These are phyloP conservation scores for Quercus rubra DNA, from an alignment of 306 rosid species.

Conservation along the genomic window DNA sequence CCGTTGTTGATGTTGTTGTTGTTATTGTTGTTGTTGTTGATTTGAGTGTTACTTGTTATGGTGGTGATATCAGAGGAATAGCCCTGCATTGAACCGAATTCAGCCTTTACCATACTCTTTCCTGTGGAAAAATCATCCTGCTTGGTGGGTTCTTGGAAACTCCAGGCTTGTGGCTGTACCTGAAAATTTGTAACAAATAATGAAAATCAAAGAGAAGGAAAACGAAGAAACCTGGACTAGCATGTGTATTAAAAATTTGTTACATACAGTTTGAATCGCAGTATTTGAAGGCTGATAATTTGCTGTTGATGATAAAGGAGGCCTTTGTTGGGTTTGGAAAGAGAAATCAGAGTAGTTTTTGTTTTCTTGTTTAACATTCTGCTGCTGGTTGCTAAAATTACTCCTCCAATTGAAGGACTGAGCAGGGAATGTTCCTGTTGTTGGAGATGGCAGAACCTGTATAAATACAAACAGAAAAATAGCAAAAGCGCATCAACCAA, in stretches of 20 bases:
- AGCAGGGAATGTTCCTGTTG: conserved; percentile 67
- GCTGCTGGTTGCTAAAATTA: conserved; percentile 36
- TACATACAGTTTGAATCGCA: conserved; percentile 42
- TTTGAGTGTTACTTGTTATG: conserved; percentile 35
- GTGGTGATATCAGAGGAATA: conserved; percentile 43
- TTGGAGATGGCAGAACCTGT: conserved; percentile 78
- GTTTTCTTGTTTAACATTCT: conserved; percentile 55
- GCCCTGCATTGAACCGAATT: conserved; percentile 43
- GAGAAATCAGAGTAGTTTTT: conserved; percentile 55
- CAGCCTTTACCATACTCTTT: conserved; percentile 46
- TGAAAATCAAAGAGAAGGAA: neutral
- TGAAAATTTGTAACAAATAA: neutral
- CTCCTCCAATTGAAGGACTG: conserved; percentile 56
- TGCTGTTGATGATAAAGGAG: conserved; percentile 41
- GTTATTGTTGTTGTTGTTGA: neutral
- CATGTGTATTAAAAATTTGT: conserved; percentile 1
- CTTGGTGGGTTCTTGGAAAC: conserved; percentile 46
- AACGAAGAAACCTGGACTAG: neutral
- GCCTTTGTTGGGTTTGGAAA: conserved; percentile 53
- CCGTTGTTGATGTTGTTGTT: conserved; percentile 11
- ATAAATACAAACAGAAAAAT: neutral
- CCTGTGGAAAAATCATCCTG: conserved; percentile 42
- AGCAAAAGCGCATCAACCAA: conserved; percentile 12
- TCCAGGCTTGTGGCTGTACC: conserved; percentile 51
- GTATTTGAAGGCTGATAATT: conserved; percentile 48